Percentiles rank a stretch among this genome's conserved stretches.
These are phyloP conservation scores for Trichoderma polysporum DNA, from an alignment of 2,329 filamentous ascomycete species.

Conservation along the genomic window DNA sequence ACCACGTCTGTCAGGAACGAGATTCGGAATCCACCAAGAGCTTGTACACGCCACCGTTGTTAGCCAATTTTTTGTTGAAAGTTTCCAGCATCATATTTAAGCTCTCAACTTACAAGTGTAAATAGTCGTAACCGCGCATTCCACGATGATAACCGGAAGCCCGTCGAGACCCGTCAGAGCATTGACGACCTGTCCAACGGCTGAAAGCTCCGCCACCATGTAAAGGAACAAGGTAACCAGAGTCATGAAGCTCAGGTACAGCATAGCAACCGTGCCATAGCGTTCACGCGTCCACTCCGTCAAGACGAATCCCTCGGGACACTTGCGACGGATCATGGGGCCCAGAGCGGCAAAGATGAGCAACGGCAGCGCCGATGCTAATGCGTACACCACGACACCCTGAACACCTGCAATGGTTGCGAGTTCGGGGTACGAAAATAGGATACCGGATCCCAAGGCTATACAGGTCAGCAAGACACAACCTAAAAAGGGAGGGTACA, in stretches of 20 bases:
- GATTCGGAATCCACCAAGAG: constrained; percentile 77
- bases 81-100: background rate
- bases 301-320: constrained; percentile 79
- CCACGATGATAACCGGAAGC: constrained; percentile 72
- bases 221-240: constrained; percentile 81
- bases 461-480: constrained; percentile 43
- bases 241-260: constrained; percentile 76
- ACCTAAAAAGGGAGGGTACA: constrained; percentile 26
- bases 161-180: constrained; percentile 72
- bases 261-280: constrained; percentile 66
- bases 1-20: constrained; percentile 83
- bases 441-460: constrained; percentile 81
- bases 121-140: constrained; percentile 75
- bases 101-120: constrained; percentile 66
- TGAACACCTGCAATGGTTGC: constrained; percentile 77
- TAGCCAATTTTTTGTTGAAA: no score
- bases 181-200: constrained; percentile 74
- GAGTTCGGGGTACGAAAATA: constrained; percentile 80
- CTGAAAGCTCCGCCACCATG: constrained; percentile 82
- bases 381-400: constrained; percentile 72
- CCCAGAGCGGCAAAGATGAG: constrained; percentile 73
- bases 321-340: constrained; percentile 75
- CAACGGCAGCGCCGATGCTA: constrained; percentile 70
- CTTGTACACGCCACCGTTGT: constrained; percentile 41
- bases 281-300: constrained; percentile 82